Conservation (phyloP, 495 filamentous ascomycete species). For the Recurvomyces mirabilis region DNA sequence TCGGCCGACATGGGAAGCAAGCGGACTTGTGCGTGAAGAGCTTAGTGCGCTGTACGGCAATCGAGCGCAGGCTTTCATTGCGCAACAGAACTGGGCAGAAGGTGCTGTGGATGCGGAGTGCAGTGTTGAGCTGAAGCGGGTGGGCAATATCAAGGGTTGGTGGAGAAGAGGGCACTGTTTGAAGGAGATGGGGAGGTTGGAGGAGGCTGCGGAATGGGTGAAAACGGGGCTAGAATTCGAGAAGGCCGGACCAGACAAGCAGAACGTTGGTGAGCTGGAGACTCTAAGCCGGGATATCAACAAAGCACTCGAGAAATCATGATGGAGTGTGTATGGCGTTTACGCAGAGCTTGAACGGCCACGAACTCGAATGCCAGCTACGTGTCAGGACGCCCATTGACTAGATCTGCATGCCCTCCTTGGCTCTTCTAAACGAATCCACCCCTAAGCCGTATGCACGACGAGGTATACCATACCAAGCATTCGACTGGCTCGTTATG, state of each 20-base stretch:
- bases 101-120: constrained; percentile 71
- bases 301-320: constrained; percentile 9
- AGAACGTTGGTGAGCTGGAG: constrained; percentile 17
- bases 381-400: too few species aligned
- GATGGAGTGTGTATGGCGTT: too few species aligned
- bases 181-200: constrained; percentile 77
- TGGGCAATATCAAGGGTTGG: constrained; percentile 88
- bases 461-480: too few species aligned
- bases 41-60: constrained; percentile 68
- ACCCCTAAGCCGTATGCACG: too few species aligned
- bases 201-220: constrained; percentile 70
- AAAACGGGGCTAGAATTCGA: constrained; percentile 70
- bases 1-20: constrained; percentile 79
- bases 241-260: constrained; percentile 20
- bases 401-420: too few species aligned
- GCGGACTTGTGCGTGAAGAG: constrained; percentile 71
- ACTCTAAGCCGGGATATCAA: constrained; percentile 9
- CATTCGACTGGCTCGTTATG: too few species aligned
- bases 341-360: too few species aligned
- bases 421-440: too few species aligned
- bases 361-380: too few species aligned
- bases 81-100: constrained; percentile 64
- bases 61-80: constrained; percentile 84
- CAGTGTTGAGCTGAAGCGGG: constrained; percentile 78
- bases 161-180: constrained; percentile 74